Base-by-base conservation (phyloP, 1,284 basidiomycete species). In the Mycena sp. region DNA sequence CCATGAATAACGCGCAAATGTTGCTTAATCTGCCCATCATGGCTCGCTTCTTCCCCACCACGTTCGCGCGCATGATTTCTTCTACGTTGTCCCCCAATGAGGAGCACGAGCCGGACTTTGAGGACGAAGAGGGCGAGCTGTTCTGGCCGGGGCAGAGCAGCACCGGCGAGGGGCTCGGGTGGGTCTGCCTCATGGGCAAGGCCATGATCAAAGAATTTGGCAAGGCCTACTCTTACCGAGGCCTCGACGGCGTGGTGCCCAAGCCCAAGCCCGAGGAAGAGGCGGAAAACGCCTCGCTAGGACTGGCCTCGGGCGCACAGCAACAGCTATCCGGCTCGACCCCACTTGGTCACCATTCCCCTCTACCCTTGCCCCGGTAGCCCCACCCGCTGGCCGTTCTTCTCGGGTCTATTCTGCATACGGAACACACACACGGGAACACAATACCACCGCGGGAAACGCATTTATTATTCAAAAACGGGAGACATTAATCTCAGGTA, bases 191-290 rank as follows among this genome's bases (percentile, higher is more conserved):
- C 41, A 87, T 93, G 84, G 91, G 90, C 67, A 90, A 88, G 72
- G 87, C 90, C 41, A 93, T 93, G 91, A 85, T 93, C 71, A 87
- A 83, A 69, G 91, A 93, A 72, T 89, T 90, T 70, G 90, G 90
- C 64, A 86, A 86, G 71, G 81, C 85, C 30, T 87, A 87, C 73
- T 89, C 88, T 16, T 93, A 93, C 77, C 79, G 78, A 58, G 89
- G 91, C 43, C 72, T 90, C 19, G 83, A 86, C 23, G 90, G 90
- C 17, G 84, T 87, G 19, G 84, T 92, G 45, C 87, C 84, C n/a
- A 90, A 89, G 71, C 85, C 87, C 11, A 80, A 81, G 61, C 76
- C 76, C 32, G 62, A 67, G 48, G 65, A 67, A 23, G 65, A 67
- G 38, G 65, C 55, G 19, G 62, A 56, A 40, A 35, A 5, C n/a